These are phyloP conservation scores for Colletotrichum tropicicola DNA, from an alignment of 2,329 filamentous ascomycete genomes.

Conservation along the genomic window DNA sequence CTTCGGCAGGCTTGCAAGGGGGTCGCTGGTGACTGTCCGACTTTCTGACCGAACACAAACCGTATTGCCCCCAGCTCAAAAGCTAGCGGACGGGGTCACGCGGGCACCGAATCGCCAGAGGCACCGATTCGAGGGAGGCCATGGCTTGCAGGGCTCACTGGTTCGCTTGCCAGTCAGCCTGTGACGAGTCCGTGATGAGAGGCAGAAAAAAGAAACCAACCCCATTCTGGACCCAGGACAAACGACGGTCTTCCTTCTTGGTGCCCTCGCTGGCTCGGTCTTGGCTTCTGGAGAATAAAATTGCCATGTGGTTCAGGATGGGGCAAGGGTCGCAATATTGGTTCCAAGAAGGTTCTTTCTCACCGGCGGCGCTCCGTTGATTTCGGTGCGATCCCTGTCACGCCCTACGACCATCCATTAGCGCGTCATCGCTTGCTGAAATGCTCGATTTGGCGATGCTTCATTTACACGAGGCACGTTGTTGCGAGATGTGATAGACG, in stretches of 20 bases:
- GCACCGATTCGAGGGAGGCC: background rate
- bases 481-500: background rate
- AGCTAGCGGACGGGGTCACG: background rate
- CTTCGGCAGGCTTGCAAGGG: slow-evolving; percentile 8
- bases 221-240: background rate
- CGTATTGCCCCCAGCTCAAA: slow-evolving; percentile 3
- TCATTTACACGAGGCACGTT: slow-evolving; percentile 1
- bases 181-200: background rate
- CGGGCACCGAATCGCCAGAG: background rate
- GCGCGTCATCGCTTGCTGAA: slow-evolving; percentile 8
- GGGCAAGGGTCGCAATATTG: slow-evolving; percentile 27
- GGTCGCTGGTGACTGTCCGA: background rate
- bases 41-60: slow-evolving; percentile 3
- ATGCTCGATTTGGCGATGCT: background rate
- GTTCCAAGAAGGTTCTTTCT: slow-evolving; percentile 29
- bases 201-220: background rate
- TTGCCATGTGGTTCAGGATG: slow-evolving; percentile 28
- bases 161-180: background rate
- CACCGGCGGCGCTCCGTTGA: slow-evolving; percentile 9
- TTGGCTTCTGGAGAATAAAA: slow-evolving; percentile 17
- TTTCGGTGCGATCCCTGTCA: background rate
- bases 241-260: slow-evolving; percentile 1
- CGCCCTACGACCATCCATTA: background rate
- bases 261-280: background rate
- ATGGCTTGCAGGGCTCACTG: slow-evolving; percentile 6